Evolutionary conservation across 2,329 filamentous ascomycete genomes (phyloP).

Genomic region (Colletotrichum viniferum): DNA sequence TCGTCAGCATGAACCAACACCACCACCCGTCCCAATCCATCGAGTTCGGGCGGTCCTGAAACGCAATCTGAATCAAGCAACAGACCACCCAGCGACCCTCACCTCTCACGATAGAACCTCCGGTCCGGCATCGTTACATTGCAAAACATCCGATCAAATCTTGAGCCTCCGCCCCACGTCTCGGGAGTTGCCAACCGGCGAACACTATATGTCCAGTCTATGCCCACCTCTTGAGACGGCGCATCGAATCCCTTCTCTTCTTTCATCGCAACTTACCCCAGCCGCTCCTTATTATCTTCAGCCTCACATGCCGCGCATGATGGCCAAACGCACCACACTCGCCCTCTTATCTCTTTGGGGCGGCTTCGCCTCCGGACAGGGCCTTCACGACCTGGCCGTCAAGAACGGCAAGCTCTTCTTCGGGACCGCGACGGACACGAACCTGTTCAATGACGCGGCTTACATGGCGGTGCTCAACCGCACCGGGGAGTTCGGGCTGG

Average conservation of each 20-base stretch:
- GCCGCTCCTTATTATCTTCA: neutral
- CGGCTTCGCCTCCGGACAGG: slow-evolving; percentile 28
- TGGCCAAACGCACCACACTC: neutral
- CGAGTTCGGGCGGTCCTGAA: slow-evolving; percentile 4
- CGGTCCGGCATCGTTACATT: neutral
- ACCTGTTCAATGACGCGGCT: slow-evolving; percentile 48
- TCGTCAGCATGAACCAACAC: neutral
- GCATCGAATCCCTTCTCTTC: neutral
- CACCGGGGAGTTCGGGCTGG: slow-evolving; percentile 62
- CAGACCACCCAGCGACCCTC: neutral
- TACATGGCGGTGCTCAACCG: slow-evolving; percentile 60
- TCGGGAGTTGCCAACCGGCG: neutral
- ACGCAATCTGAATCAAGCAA: neutral
- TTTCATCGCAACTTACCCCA: neutral
- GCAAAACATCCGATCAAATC: slow-evolving; percentile 2
- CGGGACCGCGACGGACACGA: slow-evolving; percentile 63
- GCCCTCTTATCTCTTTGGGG: neutral
- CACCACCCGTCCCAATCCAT: neutral
- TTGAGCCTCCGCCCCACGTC: neutral
- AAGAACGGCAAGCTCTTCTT: slow-evolving; percentile 62
- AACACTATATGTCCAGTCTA: neutral
- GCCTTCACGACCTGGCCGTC: slow-evolving; percentile 52
- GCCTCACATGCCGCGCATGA: neutral
- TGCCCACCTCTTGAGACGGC: neutral
- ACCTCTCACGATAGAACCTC: neutral